Evolutionary conservation across 169 alveolate genomes (phyloP).

Genomic region (Babesia sp.): DNA sequence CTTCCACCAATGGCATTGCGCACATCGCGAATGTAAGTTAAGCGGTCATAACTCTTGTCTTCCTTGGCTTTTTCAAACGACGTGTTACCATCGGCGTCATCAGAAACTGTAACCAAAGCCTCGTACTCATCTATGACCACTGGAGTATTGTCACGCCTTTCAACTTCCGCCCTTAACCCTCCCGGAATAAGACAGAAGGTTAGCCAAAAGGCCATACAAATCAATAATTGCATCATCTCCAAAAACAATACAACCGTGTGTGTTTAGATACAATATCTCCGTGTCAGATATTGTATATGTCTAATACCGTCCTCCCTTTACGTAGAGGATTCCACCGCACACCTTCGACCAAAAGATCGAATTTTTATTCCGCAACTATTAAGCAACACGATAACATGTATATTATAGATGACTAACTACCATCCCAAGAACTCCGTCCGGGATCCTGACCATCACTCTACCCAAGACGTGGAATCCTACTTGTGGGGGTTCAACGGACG

Average conservation of each 20-base stretch:
- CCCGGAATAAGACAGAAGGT: not conserved
- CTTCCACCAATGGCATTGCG: constrained; percentile 31
- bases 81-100: not conserved
- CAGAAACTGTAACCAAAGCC: not conserved
- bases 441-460: no score
- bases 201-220: not conserved
- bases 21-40: constrained; percentile 46
- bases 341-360: not conserved
- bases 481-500: constrained; percentile 25
- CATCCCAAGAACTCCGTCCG: not conserved
- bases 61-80: not conserved
- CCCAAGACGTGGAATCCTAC: constrained; percentile 32
- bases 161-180: not conserved
- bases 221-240: not conserved
- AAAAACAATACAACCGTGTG: not conserved
- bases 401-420: not conserved
- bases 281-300: no score
- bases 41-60: not conserved
- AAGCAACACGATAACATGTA: not conserved
- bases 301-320: no score
- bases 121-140: constrained; percentile 12
- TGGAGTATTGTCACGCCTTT: not conserved
- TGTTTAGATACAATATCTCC: not conserved
- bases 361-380: not conserved
- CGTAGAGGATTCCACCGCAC: constrained; percentile 15